Evolutionary conservation across 2,329 filamentous ascomycete species (phyloP).

Genomic region (Sclerotinia borealis): DNA sequence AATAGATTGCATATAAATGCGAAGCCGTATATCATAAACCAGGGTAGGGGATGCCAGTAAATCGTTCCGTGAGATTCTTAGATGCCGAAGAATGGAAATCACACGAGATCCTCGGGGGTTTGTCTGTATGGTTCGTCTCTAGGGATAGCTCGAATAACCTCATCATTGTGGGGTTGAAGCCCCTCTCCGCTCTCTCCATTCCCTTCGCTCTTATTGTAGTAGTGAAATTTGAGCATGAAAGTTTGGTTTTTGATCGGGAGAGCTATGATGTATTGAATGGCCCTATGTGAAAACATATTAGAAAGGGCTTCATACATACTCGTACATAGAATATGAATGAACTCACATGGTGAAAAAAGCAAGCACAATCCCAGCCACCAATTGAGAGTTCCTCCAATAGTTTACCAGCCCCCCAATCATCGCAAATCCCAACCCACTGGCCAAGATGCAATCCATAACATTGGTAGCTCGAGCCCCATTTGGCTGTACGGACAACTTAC

Average conservation of each 20-base stretch:
- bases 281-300: background rate
- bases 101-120: background rate
- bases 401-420: background rate
- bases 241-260: background rate
- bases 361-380: background rate
- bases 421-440: background rate
- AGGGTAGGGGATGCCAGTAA: no score
- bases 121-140: background rate
- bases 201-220: background rate
- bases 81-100: no score
- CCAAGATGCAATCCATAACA: background rate
- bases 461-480: background rate
- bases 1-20: no score
- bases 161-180: background rate
- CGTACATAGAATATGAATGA: background rate
- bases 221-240: background rate
- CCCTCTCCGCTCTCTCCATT: background rate
- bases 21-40: no score
- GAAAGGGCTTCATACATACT: background rate
- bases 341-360: background rate
- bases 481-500: background rate
- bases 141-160: no score
- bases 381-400: background rate
- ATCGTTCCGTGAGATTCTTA: no score
- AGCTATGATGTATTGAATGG: slow-evolving; percentile 7